Evolutionary conservation across 768 basidiomycete genomes (phyloP).

Genomic region (Auriscalpium orientale): DNA sequence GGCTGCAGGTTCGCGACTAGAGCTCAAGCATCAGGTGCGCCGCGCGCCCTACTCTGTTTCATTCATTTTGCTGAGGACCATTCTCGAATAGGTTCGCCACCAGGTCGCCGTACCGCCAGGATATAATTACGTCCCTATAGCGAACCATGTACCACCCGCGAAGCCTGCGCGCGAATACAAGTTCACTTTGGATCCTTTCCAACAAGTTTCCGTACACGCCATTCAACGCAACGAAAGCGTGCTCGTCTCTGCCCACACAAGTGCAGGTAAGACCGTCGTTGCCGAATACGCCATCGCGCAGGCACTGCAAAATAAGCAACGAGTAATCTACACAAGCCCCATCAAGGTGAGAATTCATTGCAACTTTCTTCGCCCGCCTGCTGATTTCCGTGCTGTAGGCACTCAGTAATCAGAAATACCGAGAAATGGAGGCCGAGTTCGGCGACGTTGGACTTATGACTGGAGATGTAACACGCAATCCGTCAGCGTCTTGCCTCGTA

Average conservation of each 20-base stretch:
- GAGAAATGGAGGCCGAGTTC: constrained; percentile 95
- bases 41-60: constrained; percentile 2
- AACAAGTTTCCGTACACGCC: constrained; percentile 86
- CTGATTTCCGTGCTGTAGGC: constrained; percentile 46
- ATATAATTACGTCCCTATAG: constrained; percentile 86
- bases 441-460: constrained; percentile 99
- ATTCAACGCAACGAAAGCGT: constrained; percentile 98
- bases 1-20: constrained; percentile 60
- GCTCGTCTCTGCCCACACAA: constrained; percentile 96
- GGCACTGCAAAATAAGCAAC: constrained; percentile 85
- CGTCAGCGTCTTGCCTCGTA: constrained; percentile 91
- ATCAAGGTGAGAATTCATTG: constrained; percentile 70
- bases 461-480: constrained; percentile 98
- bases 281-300: constrained; percentile 99
- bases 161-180: constrained; percentile 92
- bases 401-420: constrained; percentile 96
- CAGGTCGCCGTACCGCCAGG: constrained; percentile 94
- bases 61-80: neutral
- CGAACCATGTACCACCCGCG: constrained; percentile 81
- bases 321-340: constrained; percentile 98
- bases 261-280: constrained; percentile 98
- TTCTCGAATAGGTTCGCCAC: constrained; percentile 64
- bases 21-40: constrained; percentile 73
- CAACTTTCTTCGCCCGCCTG: too few species aligned
- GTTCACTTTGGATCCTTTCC: constrained; percentile 96